These are phyloP conservation scores for Alternaria incomplexa DNA, from an alignment of 2,329 filamentous ascomycete species.

Conservation along the genomic window DNA sequence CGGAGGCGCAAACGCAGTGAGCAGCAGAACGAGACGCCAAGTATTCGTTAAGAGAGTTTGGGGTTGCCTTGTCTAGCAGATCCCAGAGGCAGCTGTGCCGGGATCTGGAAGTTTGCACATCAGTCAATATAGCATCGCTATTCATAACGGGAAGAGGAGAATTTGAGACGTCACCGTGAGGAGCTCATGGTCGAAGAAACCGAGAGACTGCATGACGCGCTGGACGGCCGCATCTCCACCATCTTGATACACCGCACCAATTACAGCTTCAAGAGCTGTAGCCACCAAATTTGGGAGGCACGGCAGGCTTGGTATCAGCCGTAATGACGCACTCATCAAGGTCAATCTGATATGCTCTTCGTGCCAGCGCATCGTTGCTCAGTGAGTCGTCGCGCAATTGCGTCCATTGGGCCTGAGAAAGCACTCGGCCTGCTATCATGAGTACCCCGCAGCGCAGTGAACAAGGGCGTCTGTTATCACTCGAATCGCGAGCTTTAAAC, in stretches of 20 bases:
- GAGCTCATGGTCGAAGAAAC: constrained; percentile 8
- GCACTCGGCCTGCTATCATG: not conserved
- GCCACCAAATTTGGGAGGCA: constrained; percentile 31
- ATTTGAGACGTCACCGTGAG: constrained; percentile 2
- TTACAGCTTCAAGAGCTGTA: constrained; percentile 40
- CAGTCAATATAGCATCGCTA: not conserved
- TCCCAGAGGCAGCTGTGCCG: not conserved
- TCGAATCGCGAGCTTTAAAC: constrained; percentile 6
- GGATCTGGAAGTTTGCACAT: constrained; percentile 6
- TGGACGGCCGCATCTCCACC: constrained; percentile 17
- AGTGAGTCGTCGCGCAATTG: constrained; percentile 1
- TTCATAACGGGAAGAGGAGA: not conserved
- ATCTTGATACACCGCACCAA: constrained; percentile 44
- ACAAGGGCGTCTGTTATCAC: constrained; percentile 1
- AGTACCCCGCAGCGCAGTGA: not conserved
- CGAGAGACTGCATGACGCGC: constrained; percentile 11
- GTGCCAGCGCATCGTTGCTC: constrained; percentile 5
- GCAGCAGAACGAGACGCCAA: not conserved
- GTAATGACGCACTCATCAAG: constrained; percentile 11
- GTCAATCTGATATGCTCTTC: not conserved
- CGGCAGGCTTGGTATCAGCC: not conserved
- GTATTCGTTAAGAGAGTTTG: not conserved
- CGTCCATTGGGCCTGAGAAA: constrained; percentile 7
- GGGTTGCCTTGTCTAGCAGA: not conserved
- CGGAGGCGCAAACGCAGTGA: not conserved